phyloP scores from a whole-genome alignment of 179 eudicot genomes.

The Amaranthus tricolor region DNA sequence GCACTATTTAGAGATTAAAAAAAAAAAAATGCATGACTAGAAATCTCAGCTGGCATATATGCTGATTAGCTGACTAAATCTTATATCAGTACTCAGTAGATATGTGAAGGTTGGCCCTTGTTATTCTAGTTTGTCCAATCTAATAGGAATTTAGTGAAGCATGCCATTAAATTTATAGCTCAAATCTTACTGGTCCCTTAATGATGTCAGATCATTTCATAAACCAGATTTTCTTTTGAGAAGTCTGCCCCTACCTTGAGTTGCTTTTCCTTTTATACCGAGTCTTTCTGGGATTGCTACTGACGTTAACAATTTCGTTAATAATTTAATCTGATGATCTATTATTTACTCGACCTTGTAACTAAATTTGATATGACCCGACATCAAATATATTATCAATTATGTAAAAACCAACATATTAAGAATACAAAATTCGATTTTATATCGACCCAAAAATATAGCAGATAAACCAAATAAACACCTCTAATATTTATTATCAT shows the following conservation, averaged over 20 bases:
- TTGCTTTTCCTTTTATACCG: neutral
- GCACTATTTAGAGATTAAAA: neutral
- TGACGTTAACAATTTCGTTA: neutral
- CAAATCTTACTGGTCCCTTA: neutral
- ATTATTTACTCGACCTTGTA: too few species aligned
- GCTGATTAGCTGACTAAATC: conserved; percentile 9
- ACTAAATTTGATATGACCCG: too few species aligned
- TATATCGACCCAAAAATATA: too few species aligned
- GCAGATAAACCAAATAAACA: too few species aligned
- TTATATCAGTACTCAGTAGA: neutral
- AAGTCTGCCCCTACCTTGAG: neutral
- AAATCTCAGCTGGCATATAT: neutral
- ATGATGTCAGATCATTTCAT: conserved; percentile 13
- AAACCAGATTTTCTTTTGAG: conserved; percentile 7
- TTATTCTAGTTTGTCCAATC: conserved; percentile 8
- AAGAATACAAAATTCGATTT: too few species aligned
- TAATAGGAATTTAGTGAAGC: conserved; percentile 22
- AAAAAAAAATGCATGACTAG: neutral
- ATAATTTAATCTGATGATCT: too few species aligned
- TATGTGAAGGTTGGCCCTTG: neutral
- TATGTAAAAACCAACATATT: too few species aligned
- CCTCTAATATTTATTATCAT: too few species aligned
- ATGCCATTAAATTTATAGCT: conserved; percentile 3
- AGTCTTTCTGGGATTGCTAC: too few species aligned
- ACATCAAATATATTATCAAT: too few species aligned